Evolutionary conservation across 371 early-diverging fungal genomes (phyloP), one percentile per base, ranked within the genome.

Genomic region (Mucor circinelloides): DNA sequence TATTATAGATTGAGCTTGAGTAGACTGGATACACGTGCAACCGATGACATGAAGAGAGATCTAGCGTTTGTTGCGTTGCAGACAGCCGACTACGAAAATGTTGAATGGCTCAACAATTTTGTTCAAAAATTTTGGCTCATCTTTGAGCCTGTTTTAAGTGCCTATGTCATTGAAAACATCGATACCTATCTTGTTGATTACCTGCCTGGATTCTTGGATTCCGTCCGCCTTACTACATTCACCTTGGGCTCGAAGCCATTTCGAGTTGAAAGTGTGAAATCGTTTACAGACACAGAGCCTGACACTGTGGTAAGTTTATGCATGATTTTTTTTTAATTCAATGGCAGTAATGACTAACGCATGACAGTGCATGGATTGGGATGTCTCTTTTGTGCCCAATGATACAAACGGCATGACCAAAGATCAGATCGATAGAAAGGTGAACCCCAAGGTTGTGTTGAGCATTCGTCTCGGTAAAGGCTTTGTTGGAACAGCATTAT

Each of bases 91-190:
- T 72, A 73, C 30, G 99, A 99, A 78, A 89, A 92, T 34, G 95
- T 93, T 4, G 96, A 96, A 65, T 99, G 99, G 99, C 77, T 99
- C 63, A 99, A 99, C 79, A 90, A 88, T 71, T 94, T 99, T 44
- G 19, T 77, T 25, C 71, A 78, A 58, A 83, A 83, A 57, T 94
- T 98, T 75, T 99, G 99, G 99, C 82, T 93, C 23, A 94, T 95
- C 57, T 94, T 92, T 67, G 99, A 99, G 80, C 97, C 98, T 12
- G 87, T 89, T 2, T 77, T 99, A 44, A 93, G 96, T 58, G 85
- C 89, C 8, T 85, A 87, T 36, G 87, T 97, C 23, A 87, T 91
- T 30, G 89, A 88, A 50, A 85, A 84, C 25, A 88, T 92, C 42
- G 91, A 94, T 80, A 81, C 81, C 21, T 84, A 92, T 46, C 74